Base-by-base conservation (phyloP, 2,329 filamentous ascomycete genomes). In the Botrytis squamosa region DNA sequence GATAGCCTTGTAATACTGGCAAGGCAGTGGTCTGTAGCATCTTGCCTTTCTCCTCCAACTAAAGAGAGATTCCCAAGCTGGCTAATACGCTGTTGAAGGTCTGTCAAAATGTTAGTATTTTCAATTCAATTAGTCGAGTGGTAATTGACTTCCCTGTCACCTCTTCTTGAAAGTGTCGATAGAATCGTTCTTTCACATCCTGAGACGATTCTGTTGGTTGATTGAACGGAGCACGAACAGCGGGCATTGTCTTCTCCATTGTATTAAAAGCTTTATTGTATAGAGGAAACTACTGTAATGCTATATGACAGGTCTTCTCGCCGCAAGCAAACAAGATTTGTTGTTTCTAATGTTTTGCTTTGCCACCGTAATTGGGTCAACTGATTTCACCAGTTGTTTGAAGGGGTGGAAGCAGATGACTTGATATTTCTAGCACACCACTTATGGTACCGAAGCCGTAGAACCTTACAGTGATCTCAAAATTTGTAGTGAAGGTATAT, bases 1-100 rank as follows among this genome's bases (percentile, higher is more conserved):
- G 94, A 94, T 25, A 98, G 87, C 73, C 90, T 89, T 44, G 93
- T 91, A 79, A 98, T 96, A 75, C 90, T 89, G 25, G 92, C 90
- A 22, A 97, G 87, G 77, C 94, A 92, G 79, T 93, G 89, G 77
- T 97, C 94, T 65, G 92, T 90, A 70, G 93, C 93, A 81, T 95
- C 91, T 75, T 92, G 89, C 62, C 93, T 91, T 82, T 96, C 93
- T 75, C 92, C 92, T 65, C 88, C 92, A 1, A 91, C 83, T 20
- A 88, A 82, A 22, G 91, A 86, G 36, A 90, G 86, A 67, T 88
- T 86, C 36, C 87, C 85, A 2, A 98, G 88, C 70, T 88, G 87
- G 70, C 87, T 86, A 83, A 98, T 95, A 77, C 93, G 88, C 76
- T 93, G 88, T 82, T 95, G 91, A 22, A 98, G 87, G 70, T 88